phyloP scores from a whole-genome alignment of 495 filamentous ascomycete genomes.

The Xylaria sp. region DNA sequence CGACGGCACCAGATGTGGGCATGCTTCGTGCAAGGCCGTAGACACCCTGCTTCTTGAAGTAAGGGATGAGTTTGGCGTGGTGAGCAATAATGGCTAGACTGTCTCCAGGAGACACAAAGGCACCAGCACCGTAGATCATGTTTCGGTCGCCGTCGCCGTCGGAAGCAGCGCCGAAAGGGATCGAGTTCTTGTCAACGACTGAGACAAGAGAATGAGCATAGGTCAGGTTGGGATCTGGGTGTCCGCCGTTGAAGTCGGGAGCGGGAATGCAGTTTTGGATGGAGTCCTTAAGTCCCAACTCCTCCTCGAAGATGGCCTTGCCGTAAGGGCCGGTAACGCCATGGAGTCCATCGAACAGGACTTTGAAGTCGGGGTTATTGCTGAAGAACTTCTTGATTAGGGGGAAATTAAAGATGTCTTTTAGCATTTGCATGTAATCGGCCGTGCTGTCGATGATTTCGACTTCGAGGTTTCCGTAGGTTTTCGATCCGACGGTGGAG shows the following conservation, averaged over 20 bases:
- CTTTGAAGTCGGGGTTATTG: conserved; percentile 88
- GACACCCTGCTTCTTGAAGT: conserved; percentile 96
- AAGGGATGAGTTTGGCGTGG: conserved; percentile 92
- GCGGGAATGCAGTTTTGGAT: conserved; percentile 93
- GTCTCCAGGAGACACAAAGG: conserved; percentile 96
- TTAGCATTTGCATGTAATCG: conserved; percentile 94
- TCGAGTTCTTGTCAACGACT: conserved; percentile 85
- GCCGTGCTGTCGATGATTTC: conserved; percentile 91
- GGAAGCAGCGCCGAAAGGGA: conserved; percentile 95
- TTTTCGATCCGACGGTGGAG: conserved; percentile 78
- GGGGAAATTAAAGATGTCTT: conserved; percentile 96
- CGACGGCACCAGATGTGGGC: conserved; percentile 94
- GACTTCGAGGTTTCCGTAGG: conserved; percentile 84
- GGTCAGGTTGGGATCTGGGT: conserved; percentile 98
- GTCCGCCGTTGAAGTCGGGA: conserved; percentile 94
- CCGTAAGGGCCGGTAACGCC: conserved; percentile 97
- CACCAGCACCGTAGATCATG: conserved; percentile 98
- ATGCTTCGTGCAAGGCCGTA: conserved; percentile 94
- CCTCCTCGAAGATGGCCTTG: conserved; percentile 90
- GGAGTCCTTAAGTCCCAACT: conserved; percentile 82
- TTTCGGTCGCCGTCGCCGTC: conserved; percentile 98
- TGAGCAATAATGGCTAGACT: conserved; percentile 97
- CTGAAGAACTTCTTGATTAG: conserved; percentile 92
- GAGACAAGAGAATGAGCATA: conserved; percentile 96
- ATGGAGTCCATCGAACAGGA: conserved; percentile 92